These are phyloP conservation scores for Tephrocybe sp. DNA, from an alignment of 768 basidiomycete species.

Conservation along the genomic window DNA sequence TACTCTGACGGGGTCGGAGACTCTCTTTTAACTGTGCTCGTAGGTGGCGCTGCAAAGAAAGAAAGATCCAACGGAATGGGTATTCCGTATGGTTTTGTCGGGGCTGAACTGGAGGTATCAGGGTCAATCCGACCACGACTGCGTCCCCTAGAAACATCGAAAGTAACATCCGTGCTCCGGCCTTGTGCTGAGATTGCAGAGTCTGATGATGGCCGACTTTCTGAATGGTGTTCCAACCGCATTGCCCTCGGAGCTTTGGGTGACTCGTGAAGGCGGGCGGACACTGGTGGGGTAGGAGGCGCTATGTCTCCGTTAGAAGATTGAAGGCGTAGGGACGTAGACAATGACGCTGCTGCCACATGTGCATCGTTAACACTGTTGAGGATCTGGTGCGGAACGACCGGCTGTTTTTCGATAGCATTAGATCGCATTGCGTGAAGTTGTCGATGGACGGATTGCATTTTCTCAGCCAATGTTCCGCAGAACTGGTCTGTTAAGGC, in stretches of 20 bases:
- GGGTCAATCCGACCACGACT: neutral
- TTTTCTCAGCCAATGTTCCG: slow-evolving; percentile 20
- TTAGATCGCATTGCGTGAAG: slow-evolving; percentile 4
- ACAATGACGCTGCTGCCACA: neutral
- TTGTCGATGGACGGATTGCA: slow-evolving; percentile 14
- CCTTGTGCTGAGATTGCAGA: no score
- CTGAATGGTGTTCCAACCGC: slow-evolving; percentile 3
- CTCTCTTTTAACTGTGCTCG: slow-evolving; percentile 1
- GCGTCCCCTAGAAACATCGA: neutral
- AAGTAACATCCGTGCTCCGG: neutral
- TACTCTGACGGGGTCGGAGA: slow-evolving; percentile 6
- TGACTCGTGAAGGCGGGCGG: slow-evolving; percentile 3
- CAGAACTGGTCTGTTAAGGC: slow-evolving; percentile 28
- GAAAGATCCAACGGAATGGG: slow-evolving; percentile 18
- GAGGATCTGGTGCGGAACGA: neutral
- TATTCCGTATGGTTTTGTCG: slow-evolving; percentile 6
- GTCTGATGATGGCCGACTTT: no score
- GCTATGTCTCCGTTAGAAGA: neutral
- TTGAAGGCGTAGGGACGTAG: neutral
- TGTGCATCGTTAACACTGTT: neutral
- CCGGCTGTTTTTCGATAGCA: no score
- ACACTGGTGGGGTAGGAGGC: slow-evolving; percentile 1
- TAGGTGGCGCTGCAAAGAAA: slow-evolving; percentile 8
- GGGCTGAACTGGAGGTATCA: neutral
- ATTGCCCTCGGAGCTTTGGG: slow-evolving; percentile 23